A percentile compares a stretch with the other conserved stretches of the same genome.
phyloP scores from a whole-genome alignment of 2,329 filamentous ascomycete species.

The Akanthomyces uredinophilus region DNA sequence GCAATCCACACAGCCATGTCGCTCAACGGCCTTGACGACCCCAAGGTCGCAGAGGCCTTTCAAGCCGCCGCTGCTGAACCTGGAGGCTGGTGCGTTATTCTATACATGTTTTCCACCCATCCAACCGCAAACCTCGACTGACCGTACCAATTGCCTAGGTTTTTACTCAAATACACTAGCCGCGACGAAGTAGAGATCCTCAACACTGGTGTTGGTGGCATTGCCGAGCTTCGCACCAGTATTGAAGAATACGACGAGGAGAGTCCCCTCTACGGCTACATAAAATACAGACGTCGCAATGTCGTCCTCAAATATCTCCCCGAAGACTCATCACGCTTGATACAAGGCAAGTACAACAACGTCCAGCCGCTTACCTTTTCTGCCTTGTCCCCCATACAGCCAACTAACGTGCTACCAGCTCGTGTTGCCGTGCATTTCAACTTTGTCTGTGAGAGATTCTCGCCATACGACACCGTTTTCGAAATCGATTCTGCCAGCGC shows the following conservation, averaged over 20 bases:
- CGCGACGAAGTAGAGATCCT: conserved; percentile 84
- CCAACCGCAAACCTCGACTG: conserved; percentile 1
- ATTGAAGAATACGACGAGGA: conserved; percentile 76
- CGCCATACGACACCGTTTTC: conserved; percentile 81
- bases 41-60: conserved; percentile 77
- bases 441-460: conserved; percentile 64
- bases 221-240: conserved; percentile 74
- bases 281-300: conserved; percentile 84
- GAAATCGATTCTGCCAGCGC: conserved; percentile 70
- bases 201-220: conserved; percentile 71
- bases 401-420: conserved; percentile 44
- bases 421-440: conserved; percentile 73
- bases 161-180: conserved; percentile 84
- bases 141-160: conserved; percentile 53
- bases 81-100: conserved; percentile 77
- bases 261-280: conserved; percentile 85
- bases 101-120: not conserved
- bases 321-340: conserved; percentile 79
- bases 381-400: not conserved
- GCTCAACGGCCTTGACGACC: conserved; percentile 86
- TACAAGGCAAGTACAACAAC: conserved; percentile 66
- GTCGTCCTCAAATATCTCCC: conserved; percentile 91
- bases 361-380: not conserved
- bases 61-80: conserved; percentile 73
- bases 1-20: conserved; percentile 58